These are phyloP conservation scores for Rhizophora apiculata DNA, from an alignment of 345 rosid species.

Conservation along the genomic window DNA sequence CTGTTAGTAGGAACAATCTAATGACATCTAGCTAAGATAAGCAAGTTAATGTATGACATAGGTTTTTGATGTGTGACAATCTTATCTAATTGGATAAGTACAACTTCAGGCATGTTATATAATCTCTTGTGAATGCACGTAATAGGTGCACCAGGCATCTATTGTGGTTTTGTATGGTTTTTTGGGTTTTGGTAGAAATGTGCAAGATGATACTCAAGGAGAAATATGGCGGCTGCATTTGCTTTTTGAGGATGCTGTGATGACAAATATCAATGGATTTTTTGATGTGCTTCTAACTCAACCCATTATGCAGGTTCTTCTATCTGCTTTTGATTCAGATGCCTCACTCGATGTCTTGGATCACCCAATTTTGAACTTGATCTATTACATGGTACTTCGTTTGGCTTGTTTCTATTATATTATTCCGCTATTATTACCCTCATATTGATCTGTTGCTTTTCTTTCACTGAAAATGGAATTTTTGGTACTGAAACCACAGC, in stretches of 20 bases:
- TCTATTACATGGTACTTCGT: conserved; percentile 76
- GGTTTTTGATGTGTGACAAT: background rate
- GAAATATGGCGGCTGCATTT: background rate
- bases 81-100: too few species aligned
- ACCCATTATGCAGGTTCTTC: conserved; percentile 52
- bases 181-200: too few species aligned
- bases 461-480: conserved; percentile 3
- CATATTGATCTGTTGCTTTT: background rate
- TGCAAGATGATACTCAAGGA: too few species aligned
- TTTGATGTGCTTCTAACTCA: background rate
- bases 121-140: too few species aligned
- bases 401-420: background rate
- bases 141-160: too few species aligned
- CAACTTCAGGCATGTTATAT: too few species aligned
- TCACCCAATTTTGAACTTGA: conserved; percentile 88
- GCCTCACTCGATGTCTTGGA: conserved; percentile 83
- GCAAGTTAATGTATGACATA: background rate
- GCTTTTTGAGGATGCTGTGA: background rate
- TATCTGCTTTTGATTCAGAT: conserved; percentile 73
- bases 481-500: conserved; percentile 40
- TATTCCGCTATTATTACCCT: background rate
- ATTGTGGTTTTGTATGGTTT: too few species aligned
- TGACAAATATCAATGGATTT: background rate
- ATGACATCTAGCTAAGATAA: too few species aligned
- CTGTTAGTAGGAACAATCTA: too few species aligned